Base-by-base conservation (phyloP, 2,329 filamentous ascomycete species). In the Emergomyces africanus region DNA sequence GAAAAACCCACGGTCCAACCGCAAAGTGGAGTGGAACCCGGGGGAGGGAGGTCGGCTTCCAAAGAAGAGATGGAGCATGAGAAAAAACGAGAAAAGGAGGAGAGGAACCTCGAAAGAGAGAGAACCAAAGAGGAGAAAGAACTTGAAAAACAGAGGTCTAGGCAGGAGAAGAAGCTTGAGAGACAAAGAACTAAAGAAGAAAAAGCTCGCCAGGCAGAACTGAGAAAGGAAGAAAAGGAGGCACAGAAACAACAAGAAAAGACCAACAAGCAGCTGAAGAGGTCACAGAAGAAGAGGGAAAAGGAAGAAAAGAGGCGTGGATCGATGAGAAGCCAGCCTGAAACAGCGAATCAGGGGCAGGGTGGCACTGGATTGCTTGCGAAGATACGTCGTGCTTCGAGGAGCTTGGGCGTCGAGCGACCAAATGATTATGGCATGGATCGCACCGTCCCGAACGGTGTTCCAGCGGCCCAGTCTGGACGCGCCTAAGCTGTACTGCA, bases 21-120 rank as follows among this genome's bases (percentile, higher is more conserved):
- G 5, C 44, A 25, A 9, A 23, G 23, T 2, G 23, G 12, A 28
- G 28, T 12, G 10, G 15, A 8, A n/a, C 33, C 20, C 2, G 20
- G 28, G 23, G 51, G 49, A 33, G n/a, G 33, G 14, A 18, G 33
- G 35, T 12, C n/a, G n/a, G n/a, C 23, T 25, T 50, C 57, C 33
- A 63, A 63, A 53, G 60, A 63, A 28, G 58, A 50, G 37, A 62
- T 62, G 49, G 37, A 39, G 5, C 60, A 41, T 1, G 39, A 57
- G n/a, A 60, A 63, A 49, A 56, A 51, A 41, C 50, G 48, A 10
- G 25, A 54, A 14, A 58, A 54, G 42, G 58, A 62, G 54, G 59
- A 60, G 35, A 62, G 57, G 23, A 51, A 44, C 8, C 61, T 59
- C 15, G 15, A 49, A 15, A 59, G 59, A 33, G 44, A 59, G 53